Base-by-base conservation (phyloP, 169 alveolate genomes). In the Eimeria praecox region DNA sequence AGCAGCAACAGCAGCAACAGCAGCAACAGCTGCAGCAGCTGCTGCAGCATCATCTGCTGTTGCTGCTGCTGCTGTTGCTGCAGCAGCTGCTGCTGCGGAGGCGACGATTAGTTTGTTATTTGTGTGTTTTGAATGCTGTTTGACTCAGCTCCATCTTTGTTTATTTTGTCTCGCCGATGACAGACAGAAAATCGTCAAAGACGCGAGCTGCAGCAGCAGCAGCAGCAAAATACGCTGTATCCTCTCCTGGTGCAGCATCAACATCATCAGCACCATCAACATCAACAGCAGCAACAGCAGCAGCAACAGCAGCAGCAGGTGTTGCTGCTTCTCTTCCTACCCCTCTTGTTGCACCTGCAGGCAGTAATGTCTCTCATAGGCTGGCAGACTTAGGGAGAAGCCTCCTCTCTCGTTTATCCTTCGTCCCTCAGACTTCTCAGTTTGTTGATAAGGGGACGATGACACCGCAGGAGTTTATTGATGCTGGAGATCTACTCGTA, bases 391-490 rank as follows among this genome's bases (percentile, higher is more conserved):
- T 54, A 30, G 86, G 91, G 22, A 18, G 97, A 24, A 30, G 89
- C 59, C 3, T 94, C 44, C 73, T 96, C 3, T 91, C 96, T 24
- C 46, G 94, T 12, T 94, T 92, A 27, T 85, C 97, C 20, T 80
- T 96, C 0, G 96, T 96, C 0, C 98, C 98, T 33, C 97, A 96
- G 64, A 98, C 97, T n/a, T 96, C 98, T 54, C 97, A 96, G 85
- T 98, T 98, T 96, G 89, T 97, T 10, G 97, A 96, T 75, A 96
- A 97, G 88, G 99, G 99, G 46, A 95, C 93, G 9, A 90, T 98
- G 73, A 98, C 99, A n/a, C 99, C 99, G 12, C 97, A 97, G 77
- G 99, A 98, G 96, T 98, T 97, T 85, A 96, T 98, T 9, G 77
- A 96, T 62, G 98, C 99, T 8, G 99, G 99, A 5, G 99, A 98